Base-by-base conservation (phyloP, 2,329 filamentous ascomycete genomes). In the Beauveria bassiana region DNA sequence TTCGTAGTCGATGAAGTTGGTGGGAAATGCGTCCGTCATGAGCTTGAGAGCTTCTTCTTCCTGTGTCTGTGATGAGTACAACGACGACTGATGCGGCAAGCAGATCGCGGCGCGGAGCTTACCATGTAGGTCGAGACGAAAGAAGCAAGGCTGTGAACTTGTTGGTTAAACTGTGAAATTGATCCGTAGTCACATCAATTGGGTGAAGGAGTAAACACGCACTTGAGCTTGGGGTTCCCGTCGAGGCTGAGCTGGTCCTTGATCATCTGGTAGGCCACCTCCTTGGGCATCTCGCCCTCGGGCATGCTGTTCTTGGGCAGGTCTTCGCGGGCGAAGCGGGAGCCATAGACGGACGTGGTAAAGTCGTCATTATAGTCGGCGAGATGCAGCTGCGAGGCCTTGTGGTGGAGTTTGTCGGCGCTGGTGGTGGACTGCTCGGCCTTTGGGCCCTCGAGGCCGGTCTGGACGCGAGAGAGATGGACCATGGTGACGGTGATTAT, bases 81-180 rank as follows among this genome's bases (percentile, higher is more conserved):
- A 6, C 3, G 0, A 5, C 34, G 34, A 38, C 12, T 3, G 34
- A 6, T 38, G 14, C 24, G 12, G 22, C 34, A 52, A 46, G 54
- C 57, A 61, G 58, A 64, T 38, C 65, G 59, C 62, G 60, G 47
- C 42, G 50, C 34, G 58, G 53, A 61, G 34, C 31, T 68, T 79
- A 91, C 89, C 92, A 96, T 97, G 79, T 96, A 97, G 1, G 93
- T 97, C 1, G 93, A 96, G 66, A 96, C 92, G 71, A 98, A 98
- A 43, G 88, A 93, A 34, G 93, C 93, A 69, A 98, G 77, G 74
- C 91, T 95, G 61, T 12, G 4, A 38, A 3, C 9, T 34, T 12
- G 18, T 34, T 28, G 3, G 12, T 20, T 22, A 18, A 22, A 46
- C 5, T 16, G 5, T 16, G 34, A 38, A 38, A 38, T 6, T 38